Evolutionary conservation across 139 green algal species (phyloP), one percentile per base, ranked within the genome.

Genomic region (Closterium sp.): DNA sequence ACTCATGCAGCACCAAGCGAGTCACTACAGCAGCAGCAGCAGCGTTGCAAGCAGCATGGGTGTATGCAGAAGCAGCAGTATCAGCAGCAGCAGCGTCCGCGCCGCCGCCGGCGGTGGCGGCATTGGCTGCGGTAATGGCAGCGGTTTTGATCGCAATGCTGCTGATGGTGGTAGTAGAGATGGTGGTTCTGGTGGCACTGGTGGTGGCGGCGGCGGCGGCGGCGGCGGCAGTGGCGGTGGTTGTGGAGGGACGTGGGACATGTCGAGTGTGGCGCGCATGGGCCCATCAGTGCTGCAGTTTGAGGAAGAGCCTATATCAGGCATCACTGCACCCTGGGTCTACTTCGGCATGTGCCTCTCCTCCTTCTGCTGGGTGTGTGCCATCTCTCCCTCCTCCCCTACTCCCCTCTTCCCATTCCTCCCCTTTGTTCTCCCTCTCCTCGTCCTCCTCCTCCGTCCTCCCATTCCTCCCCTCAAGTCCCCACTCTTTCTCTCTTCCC

Each of bases 261-360:
- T 79, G 62, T 79, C 62, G 17, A 79, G 62, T 79, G 62, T 79
- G 62, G 62, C 62, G 62, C 62, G 62, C 62, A 79, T 79, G 62
- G 19, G 9, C 7, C 62, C 94, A 9, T 96, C 94, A 0, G 88
- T 94, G 29, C 95, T 97, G 34, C 91, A 92, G 0, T 88, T 96
- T 62, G 34, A 96, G 22, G 30, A 89, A 3, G 89, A 30, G 62
- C 93, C 95, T 13, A 89, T 91, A 28, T 70, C 89, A 24, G 97
- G 97, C 3, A 91, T 98, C 2, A 97, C 96, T n/a, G 92, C 85
- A 22, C 97, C 97, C 86, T 97, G 97, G 97, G 93, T 99, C 90
- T 99, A 99, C 95, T 93, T 97, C 11, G 97, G 97, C 87, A 97
- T 97, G 95, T 94, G 98, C 29, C 98, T 98, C 91, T 94, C 95